Evolutionary conservation across 2,329 filamentous ascomycete species (phyloP).

Genomic region (Apiospora sp.): DNA sequence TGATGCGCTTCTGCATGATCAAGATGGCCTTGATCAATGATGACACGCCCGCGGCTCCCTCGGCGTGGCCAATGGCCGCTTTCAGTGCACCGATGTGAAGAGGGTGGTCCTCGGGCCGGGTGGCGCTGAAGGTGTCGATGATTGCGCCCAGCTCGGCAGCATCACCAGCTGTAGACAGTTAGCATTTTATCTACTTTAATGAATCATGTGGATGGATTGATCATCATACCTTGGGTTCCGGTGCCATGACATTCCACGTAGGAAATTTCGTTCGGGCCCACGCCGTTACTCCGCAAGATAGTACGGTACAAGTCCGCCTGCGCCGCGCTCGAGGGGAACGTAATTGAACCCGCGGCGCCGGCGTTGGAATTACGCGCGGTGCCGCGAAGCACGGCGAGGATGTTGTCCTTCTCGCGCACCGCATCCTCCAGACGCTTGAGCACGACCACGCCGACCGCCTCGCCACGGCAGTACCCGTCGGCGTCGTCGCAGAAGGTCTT

Average conservation of each 20-base stretch:
- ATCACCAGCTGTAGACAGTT: slow-evolving; percentile 39
- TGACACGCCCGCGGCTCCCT: slow-evolving; percentile 37
- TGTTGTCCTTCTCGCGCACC: slow-evolving; percentile 52
- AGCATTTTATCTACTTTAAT: not conserved
- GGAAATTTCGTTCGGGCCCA: slow-evolving; percentile 31
- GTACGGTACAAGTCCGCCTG: slow-evolving; percentile 40
- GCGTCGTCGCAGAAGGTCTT: slow-evolving; percentile 48
- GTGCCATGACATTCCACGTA: slow-evolving; percentile 48
- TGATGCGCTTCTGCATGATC: slow-evolving; percentile 34
- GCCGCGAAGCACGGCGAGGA: slow-evolving; percentile 46
- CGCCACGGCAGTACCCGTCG: slow-evolving; percentile 60
- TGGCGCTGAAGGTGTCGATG: slow-evolving; percentile 30
- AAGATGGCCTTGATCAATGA: slow-evolving; percentile 40
- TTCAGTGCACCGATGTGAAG: slow-evolving; percentile 37
- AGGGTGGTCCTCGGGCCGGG: slow-evolving; percentile 27
- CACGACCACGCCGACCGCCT: slow-evolving; percentile 53
- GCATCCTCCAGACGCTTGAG: slow-evolving; percentile 56
- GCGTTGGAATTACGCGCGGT: slow-evolving; percentile 49
- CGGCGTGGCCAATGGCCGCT: slow-evolving; percentile 40
- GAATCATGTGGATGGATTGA: not conserved
- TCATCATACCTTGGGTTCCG: slow-evolving; percentile 39
- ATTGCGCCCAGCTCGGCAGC: slow-evolving; percentile 36
- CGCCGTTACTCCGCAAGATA: slow-evolving; percentile 34
- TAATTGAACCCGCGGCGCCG: slow-evolving; percentile 44
- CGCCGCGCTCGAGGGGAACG: slow-evolving; percentile 43